phyloP scores from a whole-genome alignment of 768 basidiomycete species.

The Phaffia australis region DNA sequence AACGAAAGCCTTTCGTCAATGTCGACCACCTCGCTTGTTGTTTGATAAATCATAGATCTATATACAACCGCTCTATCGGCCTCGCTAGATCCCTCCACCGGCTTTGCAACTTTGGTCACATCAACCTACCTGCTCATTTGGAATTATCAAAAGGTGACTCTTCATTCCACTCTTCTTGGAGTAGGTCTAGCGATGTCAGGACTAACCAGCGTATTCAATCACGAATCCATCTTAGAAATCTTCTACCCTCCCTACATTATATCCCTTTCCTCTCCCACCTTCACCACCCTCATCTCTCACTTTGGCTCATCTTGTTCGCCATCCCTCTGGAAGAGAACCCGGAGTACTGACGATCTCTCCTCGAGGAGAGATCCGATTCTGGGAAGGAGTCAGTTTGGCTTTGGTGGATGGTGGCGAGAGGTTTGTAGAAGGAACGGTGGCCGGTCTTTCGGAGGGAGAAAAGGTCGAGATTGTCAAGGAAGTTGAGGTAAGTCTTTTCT shows the following conservation, averaged over 20 bases:
- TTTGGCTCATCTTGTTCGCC: background rate
- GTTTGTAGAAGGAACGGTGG: constrained; percentile 28
- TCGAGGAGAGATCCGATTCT: constrained; percentile 65
- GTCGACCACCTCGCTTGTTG: background rate
- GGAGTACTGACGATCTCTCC: constrained; percentile 69
- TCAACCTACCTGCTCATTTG: constrained; percentile 16
- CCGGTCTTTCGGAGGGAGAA: constrained; percentile 30
- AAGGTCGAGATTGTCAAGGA: constrained; percentile 32
- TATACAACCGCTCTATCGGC: constrained; percentile 21
- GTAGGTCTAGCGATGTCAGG: background rate
- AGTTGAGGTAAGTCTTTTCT: constrained; percentile 26
- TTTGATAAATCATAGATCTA: constrained; percentile 7
- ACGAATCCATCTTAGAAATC: background rate
- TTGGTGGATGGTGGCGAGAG: constrained; percentile 37
- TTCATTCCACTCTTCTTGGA: background rate
- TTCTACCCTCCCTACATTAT: constrained; percentile 16
- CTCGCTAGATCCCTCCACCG: constrained; percentile 3
- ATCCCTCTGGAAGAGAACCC: constrained; percentile 47
- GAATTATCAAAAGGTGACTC: constrained; percentile 14
- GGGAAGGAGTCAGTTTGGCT: constrained; percentile 58
- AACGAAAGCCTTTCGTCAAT: background rate
- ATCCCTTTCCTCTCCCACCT: constrained; percentile 19
- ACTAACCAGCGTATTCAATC: background rate
- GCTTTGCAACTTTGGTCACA: constrained; percentile 18
- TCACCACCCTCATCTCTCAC: constrained; percentile 7